Evolutionary conservation across 2,329 filamentous ascomycete genomes (phyloP), one percentile per base, ranked within the genome.

Genomic region (Akanthomyces lecanii): DNA sequence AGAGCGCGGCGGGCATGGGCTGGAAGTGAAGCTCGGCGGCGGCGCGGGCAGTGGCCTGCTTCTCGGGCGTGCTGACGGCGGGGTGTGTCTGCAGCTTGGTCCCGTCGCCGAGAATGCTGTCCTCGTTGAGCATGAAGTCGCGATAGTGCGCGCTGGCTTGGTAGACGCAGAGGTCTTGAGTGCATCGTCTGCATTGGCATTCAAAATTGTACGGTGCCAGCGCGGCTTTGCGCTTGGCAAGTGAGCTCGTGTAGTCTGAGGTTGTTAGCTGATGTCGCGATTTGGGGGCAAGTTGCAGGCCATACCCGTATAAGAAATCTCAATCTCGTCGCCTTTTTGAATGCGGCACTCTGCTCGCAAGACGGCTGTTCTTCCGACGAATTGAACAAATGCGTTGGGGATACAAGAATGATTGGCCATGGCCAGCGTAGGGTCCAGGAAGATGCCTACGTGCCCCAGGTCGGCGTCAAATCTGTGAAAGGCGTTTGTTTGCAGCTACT

Each of bases 341-440:
- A 89, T 85, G 3, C 75, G 71, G 25, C 68, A 71, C 61, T 82
- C 77, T 2, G 85, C 82, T 44, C 80, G 77, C 16, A 89, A 71
- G 3, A 81, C 72, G 3, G 83, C 81, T 4, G 72, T 76, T 6
- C 84, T 77, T 4, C 81, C 81, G 45, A 79, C 67, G 59, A 87
- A 87, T 50, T 81, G 78, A 18, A 88, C 81, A 54, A 80, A 76
- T 1, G 85, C 83, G 66, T 86, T 88, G 4, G 85, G 85, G 2
- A 81, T 70, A 66, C 86, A 89, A 0, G 84, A 85, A 69, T 89
- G 86, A 66, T 89, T 88, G 25, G 79, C 78, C 80, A 87, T 85
- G 63, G 84, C 82, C 48, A 86, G 74, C 4, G 72, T 78, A 0
- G 82, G 77, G 65, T 86, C 82, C 44, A 88, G 73, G 65, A 84